Conservation (phyloP, 805 yeast species). For the Myxozyma nipponensis region DNA sequence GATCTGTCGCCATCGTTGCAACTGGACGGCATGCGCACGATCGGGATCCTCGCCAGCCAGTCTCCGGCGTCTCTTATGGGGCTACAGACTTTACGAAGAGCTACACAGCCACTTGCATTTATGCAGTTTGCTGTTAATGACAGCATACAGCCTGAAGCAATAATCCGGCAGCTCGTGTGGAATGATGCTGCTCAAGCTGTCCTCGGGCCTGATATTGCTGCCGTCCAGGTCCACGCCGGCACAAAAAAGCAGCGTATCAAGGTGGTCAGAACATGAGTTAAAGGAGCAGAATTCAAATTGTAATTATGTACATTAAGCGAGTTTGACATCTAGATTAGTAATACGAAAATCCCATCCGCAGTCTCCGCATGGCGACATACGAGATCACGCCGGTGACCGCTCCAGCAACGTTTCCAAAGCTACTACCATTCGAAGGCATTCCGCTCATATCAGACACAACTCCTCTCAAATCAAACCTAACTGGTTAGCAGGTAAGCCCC, state of each 20-base stretch:
- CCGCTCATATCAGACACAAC: neutral
- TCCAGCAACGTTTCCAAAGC: conserved; percentile 11
- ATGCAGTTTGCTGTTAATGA: neutral
- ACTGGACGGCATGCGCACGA: neutral
- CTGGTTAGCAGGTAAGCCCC: neutral
- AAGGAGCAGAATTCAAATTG: too few species aligned
- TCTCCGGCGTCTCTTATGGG: neutral
- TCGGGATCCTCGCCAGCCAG: neutral
- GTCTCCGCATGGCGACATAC: conserved; percentile 7
- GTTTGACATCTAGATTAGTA: neutral
- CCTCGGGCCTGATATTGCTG: neutral
- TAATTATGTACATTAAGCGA: too few species aligned
- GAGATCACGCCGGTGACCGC: conserved; percentile 5
- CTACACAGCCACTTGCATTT: neutral
- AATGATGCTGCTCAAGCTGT: neutral
- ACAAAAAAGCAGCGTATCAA: neutral
- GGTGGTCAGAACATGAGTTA: neutral
- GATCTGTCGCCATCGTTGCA: neutral
- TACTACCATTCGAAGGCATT: neutral
- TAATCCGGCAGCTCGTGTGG: neutral
- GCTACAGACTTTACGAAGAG: neutral
- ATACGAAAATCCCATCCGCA: conserved; percentile 9
- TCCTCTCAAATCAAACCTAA: neutral
- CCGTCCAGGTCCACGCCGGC: neutral
- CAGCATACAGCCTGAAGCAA: too few species aligned